These are phyloP conservation scores for Onygenales sp. DNA, from an alignment of 2,329 filamentous ascomycete species.

Conservation along the genomic window DNA sequence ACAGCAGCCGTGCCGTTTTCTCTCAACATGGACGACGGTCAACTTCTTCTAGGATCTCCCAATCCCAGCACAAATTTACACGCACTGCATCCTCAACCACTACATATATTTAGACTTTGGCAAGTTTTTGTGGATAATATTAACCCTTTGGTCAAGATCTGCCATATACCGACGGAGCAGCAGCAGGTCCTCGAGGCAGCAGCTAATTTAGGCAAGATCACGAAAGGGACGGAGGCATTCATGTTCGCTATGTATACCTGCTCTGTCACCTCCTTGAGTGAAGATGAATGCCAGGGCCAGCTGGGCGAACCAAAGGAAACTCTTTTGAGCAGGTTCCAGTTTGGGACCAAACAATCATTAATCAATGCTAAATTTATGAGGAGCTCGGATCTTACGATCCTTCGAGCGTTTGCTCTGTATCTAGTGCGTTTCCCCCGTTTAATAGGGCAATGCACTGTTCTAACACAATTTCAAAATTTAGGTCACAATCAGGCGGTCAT, in stretches of 20 bases:
- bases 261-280: slow-evolving; percentile 46
- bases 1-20: neutral
- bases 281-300: slow-evolving; percentile 41
- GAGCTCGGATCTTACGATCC: slow-evolving; percentile 32
- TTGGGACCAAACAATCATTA: slow-evolving; percentile 39
- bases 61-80: neutral
- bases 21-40: neutral
- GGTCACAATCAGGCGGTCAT: slow-evolving; percentile 25
- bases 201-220: slow-evolving; percentile 33
- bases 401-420: slow-evolving; percentile 47
- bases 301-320: slow-evolving; percentile 30
- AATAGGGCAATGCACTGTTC: neutral
- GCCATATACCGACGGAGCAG: slow-evolving; percentile 63
- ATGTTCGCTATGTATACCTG: slow-evolving; percentile 59
- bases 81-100: slow-evolving; percentile 15
- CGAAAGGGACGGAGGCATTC: slow-evolving; percentile 27
- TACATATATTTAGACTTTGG: slow-evolving; percentile 57
- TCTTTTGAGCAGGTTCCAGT: slow-evolving; percentile 34
- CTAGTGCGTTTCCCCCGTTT: slow-evolving; percentile 34
- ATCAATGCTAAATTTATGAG: slow-evolving; percentile 34
- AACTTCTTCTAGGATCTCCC: neutral
- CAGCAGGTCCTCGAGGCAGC: slow-evolving; percentile 55
- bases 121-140: slow-evolving; percentile 65
- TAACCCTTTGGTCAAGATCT: slow-evolving; percentile 60
- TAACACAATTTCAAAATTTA: slow-evolving; percentile 17